These are phyloP conservation scores for Pseudocercospora fijiensis DNA, from an alignment of 2,329 filamentous ascomycete species.

Conservation along the genomic window DNA sequence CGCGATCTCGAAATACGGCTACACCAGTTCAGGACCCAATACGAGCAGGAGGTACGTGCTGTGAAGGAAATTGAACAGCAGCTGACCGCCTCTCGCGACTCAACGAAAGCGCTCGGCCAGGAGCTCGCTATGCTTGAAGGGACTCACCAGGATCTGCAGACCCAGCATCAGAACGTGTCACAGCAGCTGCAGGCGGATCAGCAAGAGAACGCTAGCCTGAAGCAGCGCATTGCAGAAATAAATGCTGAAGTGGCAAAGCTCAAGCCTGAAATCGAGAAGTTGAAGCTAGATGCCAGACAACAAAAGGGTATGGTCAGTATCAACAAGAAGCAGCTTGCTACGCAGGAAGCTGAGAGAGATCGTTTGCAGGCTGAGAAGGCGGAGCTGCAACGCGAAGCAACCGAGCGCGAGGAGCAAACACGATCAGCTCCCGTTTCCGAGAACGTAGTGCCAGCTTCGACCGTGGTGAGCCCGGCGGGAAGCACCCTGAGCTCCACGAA, in stretches of 20 bases:
- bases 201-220: slow-evolving; percentile 79
- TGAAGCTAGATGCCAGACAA: slow-evolving; percentile 86
- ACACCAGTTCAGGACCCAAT: slow-evolving; percentile 79
- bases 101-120: slow-evolving; percentile 79
- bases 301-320: slow-evolving; percentile 96
- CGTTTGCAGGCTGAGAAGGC: slow-evolving; percentile 79
- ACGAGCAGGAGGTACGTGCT: slow-evolving; percentile 89
- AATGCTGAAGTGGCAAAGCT: slow-evolving; percentile 81
- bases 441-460: slow-evolving; percentile 16
- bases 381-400: slow-evolving; percentile 59
- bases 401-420: slow-evolving; percentile 27
- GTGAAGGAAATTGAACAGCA: slow-evolving; percentile 83
- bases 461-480: slow-evolving; percentile 29
- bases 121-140: slow-evolving; percentile 83
- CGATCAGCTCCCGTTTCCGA: slow-evolving; percentile 23
- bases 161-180: slow-evolving; percentile 74
- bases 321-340: slow-evolving; percentile 95
- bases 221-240: slow-evolving; percentile 79
- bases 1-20: slow-evolving; percentile 88
- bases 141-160: slow-evolving; percentile 75
- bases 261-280: slow-evolving; percentile 88
- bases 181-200: slow-evolving; percentile 79
- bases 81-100: slow-evolving; percentile 69
- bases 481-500: slow-evolving; percentile 64
- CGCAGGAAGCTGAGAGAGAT: slow-evolving; percentile 83